These are phyloP conservation scores for Lentinula lateritia DNA, from an alignment of 768 basidiomycete species.

Conservation along the genomic window DNA sequence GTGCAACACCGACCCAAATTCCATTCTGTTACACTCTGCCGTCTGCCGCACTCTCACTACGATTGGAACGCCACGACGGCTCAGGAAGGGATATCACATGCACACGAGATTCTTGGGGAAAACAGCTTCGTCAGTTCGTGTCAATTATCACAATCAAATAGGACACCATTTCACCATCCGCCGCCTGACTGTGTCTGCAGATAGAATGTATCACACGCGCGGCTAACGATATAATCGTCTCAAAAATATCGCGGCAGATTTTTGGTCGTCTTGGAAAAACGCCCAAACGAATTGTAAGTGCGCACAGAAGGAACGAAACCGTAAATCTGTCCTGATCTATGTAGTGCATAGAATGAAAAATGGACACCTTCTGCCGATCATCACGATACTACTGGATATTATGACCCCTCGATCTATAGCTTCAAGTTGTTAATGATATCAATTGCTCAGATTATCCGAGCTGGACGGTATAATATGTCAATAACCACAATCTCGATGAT, in stretches of 20 bases:
- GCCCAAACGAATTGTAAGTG: constrained; percentile 10
- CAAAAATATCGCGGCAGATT: constrained; percentile 11
- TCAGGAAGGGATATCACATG: neutral
- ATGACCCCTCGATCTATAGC: constrained; percentile 23
- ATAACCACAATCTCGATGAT: constrained; percentile 27
- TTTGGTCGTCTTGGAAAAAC: constrained; percentile 18
- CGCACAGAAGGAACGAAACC: neutral
- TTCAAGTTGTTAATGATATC: constrained; percentile 20
- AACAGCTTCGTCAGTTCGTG: constrained; percentile 8
- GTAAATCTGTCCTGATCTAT: neutral
- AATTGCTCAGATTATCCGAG: no score
- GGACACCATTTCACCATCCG: neutral
- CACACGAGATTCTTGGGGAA: constrained; percentile 7
- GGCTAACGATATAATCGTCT: constrained; percentile 13
- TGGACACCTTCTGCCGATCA: constrained; percentile 13
- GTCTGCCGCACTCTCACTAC: constrained; percentile 3
- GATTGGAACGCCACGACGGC: constrained; percentile 8
- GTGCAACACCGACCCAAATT: neutral
- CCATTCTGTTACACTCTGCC: constrained; percentile 5
- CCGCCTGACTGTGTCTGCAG: neutral
- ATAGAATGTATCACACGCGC: constrained; percentile 13
- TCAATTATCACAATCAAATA: neutral
- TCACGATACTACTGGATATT: constrained; percentile 19
- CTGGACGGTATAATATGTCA: constrained; percentile 27
- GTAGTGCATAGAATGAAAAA: constrained; percentile 1